phyloP scores from a whole-genome alignment of 1,139 yeast genomes.

The Pichia sp. region DNA sequence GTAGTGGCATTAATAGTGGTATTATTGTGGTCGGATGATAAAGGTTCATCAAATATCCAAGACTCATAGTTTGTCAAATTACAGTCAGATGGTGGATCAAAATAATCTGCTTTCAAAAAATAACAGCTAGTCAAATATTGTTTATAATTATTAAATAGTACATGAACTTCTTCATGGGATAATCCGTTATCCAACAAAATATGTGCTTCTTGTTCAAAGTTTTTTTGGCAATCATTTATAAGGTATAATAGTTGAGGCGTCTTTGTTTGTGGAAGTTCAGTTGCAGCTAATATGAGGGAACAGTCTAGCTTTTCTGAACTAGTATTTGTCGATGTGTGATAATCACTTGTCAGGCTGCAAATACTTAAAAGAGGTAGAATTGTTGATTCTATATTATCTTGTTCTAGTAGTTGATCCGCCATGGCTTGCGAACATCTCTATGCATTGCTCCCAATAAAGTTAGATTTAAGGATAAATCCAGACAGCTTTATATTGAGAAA shows the following conservation, averaged over 20 bases:
- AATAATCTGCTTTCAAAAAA: neutral
- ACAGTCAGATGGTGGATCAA: neutral
- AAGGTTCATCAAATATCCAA: neutral
- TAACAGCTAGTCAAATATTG: slow-evolving; percentile 1
- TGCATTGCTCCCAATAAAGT: neutral
- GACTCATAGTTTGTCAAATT: neutral
- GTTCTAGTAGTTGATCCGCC: neutral
- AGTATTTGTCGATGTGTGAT: neutral
- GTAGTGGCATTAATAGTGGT: neutral
- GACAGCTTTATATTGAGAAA: neutral
- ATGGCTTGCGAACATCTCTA: neutral
- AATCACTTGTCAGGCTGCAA: slow-evolving; percentile 10
- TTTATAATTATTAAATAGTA: slow-evolving; percentile 11
- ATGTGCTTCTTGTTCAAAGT: slow-evolving; percentile 11
- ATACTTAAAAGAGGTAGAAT: slow-evolving; percentile 5
- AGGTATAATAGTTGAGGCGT: slow-evolving; percentile 5
- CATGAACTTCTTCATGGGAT: slow-evolving; percentile 5
- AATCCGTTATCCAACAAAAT: slow-evolving; percentile 10
- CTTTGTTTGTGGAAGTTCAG: slow-evolving; percentile 1
- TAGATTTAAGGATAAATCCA: neutral
- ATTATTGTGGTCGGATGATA: neutral
- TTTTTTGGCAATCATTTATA: slow-evolving; percentile 10
- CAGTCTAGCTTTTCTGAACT: neutral
- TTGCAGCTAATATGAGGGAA: neutral
- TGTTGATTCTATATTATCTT: slow-evolving; percentile 1